Conservation (phyloP, 257 asterid genomes). For the Nicotiana attenuata region DNA sequence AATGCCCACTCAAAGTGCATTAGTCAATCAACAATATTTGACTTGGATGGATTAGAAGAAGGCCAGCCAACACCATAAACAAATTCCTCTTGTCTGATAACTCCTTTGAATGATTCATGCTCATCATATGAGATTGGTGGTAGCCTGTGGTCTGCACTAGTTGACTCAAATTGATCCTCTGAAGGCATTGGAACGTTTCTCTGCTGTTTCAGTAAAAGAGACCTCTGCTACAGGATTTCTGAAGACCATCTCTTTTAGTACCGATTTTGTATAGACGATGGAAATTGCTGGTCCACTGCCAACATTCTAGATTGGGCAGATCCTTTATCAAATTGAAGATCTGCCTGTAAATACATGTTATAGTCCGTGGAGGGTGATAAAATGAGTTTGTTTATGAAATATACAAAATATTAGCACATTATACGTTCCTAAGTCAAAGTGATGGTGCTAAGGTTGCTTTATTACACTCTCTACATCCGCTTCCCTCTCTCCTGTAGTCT, state of each 20-base stretch:
- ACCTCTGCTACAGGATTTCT: background rate
- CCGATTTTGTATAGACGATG: background rate
- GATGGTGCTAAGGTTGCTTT: background rate
- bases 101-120: background rate
- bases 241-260: background rate
- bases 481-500: background rate
- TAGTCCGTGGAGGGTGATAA: background rate
- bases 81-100: background rate
- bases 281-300: background rate
- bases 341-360: background rate
- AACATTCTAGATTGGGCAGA: background rate
- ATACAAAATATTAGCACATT: background rate
- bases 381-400: too few relatives aligned
- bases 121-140: conserved; percentile 3
- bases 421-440: background rate
- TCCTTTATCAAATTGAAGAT: background rate
- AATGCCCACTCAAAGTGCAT: background rate
- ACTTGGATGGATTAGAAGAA: conserved; percentile 2
- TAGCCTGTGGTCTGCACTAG: background rate
- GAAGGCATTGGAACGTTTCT: background rate
- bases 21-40: conserved; percentile 1
- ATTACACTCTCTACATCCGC: background rate
- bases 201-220: background rate
- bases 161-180: background rate
- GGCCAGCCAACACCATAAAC: background rate